Evolutionary conservation across 176 grass and related monocot genomes (phyloP).

Genomic region (Secale cereale): DNA sequence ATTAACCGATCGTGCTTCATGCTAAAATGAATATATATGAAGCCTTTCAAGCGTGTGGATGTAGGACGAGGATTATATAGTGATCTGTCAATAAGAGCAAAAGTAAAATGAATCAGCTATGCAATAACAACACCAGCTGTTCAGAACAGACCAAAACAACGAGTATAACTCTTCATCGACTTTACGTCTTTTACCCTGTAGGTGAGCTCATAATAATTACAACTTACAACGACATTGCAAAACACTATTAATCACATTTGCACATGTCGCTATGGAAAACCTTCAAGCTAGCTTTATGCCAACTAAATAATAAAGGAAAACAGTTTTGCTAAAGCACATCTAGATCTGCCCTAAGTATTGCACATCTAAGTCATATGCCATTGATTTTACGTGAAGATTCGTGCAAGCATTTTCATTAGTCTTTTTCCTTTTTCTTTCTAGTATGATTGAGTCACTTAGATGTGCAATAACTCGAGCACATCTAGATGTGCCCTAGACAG

Average conservation of each 20-base stretch:
- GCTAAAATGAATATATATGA: slow-evolving; percentile 16
- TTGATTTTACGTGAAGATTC: no score
- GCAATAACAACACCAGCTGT: neutral
- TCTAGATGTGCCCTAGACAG: no score
- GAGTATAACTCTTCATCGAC: neutral
- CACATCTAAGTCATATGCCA: no score
- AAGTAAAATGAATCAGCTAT: slow-evolving; percentile 10
- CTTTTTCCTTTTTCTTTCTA: no score
- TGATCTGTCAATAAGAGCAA: slow-evolving; percentile 30
- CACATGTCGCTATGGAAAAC: neutral
- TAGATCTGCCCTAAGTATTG: no score
- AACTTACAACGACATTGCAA: neutral
- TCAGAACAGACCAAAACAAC: neutral
- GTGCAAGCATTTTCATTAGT: no score
- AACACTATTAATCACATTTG: neutral
- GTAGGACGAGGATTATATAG: slow-evolving; percentile 12
- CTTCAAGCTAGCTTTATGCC: neutral
- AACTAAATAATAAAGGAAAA: neutral
- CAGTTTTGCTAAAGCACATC: no score
- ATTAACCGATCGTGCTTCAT: slow-evolving; percentile 59
- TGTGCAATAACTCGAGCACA: no score
- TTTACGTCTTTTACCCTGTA: neutral
- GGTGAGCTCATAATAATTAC: neutral
- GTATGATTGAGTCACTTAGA: no score
- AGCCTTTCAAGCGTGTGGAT: slow-evolving; percentile 23